Conservation (phyloP, 1,284 basidiomycete species). For the Ceratobasidium sp. region DNA sequence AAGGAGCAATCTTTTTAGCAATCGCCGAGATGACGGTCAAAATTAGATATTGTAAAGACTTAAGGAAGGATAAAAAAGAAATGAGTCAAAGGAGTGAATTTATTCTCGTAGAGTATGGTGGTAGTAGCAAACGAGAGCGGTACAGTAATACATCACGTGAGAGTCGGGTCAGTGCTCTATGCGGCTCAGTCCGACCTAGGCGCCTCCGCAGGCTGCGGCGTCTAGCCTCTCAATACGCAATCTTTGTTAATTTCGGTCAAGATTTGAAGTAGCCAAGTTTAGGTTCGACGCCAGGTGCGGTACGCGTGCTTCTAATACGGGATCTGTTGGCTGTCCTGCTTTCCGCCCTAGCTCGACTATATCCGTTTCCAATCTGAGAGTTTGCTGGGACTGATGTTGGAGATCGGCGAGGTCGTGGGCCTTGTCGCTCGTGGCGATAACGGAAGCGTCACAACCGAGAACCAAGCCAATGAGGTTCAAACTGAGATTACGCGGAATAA, state of each 20-base stretch:
- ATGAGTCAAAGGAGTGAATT: too few species aligned
- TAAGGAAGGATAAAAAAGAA: too few species aligned
- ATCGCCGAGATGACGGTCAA: too few species aligned
- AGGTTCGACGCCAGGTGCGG: not conserved
- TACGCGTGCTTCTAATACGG: not conserved
- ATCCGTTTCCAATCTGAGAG: conserved; percentile 32
- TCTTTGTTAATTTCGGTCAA: conserved; percentile 6
- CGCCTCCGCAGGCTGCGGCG: too few species aligned
- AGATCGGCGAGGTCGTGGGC: not conserved
- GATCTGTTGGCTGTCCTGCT: conserved; percentile 5
- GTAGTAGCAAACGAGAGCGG: too few species aligned
- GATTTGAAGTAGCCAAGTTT: conserved; percentile 9
- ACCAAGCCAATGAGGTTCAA: conserved; percentile 1
- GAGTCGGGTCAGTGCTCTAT: too few species aligned
- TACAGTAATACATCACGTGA: too few species aligned
- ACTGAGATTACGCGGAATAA: not conserved
- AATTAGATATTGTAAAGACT: too few species aligned
- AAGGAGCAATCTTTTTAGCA: too few species aligned
- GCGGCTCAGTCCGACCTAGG: too few species aligned
- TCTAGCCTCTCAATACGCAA: not conserved
- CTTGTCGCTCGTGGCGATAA: not conserved
- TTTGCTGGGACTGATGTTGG: conserved; percentile 16
- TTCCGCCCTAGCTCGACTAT: not conserved
- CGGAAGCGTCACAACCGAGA: not conserved
- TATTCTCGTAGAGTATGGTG: too few species aligned